Conservation (phyloP, 176 grass and related monocot genomes). For the Bromus sterilis region DNA sequence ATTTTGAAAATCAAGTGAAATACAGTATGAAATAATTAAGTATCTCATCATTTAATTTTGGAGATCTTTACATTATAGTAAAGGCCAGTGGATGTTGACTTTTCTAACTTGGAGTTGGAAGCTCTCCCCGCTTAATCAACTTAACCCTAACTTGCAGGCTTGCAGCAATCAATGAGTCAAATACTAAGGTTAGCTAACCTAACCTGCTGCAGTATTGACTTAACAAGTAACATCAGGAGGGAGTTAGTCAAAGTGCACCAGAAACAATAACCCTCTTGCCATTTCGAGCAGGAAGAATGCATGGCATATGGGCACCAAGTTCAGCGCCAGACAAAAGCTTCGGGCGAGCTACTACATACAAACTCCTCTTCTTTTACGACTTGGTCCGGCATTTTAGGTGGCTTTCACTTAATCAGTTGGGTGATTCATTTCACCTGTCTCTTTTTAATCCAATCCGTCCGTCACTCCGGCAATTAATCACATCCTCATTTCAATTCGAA, state of each 20-base stretch:
- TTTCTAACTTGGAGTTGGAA: not conserved
- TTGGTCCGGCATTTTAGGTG: not conserved
- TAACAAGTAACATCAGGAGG: not conserved
- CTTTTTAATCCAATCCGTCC: not conserved
- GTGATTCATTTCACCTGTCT: not conserved
- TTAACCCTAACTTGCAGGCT: not conserved
- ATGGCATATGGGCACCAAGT: not conserved
- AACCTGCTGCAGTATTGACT: not conserved
- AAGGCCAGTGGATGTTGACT: not conserved
- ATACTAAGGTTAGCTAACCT: not conserved
- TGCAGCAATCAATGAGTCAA: not conserved
- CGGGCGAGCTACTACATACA: not conserved
- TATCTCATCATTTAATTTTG: not conserved
- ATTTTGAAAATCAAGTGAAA: not conserved
- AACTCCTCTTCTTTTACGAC: not conserved
- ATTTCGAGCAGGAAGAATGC: too few species aligned
- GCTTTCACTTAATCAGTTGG: not conserved
- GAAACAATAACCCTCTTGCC: not conserved
- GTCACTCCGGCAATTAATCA: not conserved
- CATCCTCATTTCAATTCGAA: not conserved
- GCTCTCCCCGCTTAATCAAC: not conserved
- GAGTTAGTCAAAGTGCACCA: not conserved
- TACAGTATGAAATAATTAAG: not conserved
- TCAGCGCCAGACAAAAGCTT: not conserved
- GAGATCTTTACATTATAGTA: not conserved